Conservation (phyloP, 1,139 yeast genomes). For the Lodderomyces theae region DNA sequence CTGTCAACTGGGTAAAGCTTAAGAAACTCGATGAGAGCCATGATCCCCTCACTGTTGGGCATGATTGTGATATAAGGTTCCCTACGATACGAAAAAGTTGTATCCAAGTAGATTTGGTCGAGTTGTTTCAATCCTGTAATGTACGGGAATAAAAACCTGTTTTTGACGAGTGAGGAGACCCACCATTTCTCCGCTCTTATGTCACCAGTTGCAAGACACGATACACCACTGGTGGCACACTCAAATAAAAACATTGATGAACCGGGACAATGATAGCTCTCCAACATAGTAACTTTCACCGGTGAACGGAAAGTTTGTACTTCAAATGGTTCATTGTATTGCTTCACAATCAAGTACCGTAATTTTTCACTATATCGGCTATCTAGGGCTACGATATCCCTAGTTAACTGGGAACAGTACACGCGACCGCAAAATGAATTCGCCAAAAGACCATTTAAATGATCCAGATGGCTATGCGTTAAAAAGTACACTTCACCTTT, state of each 20-base stretch:
- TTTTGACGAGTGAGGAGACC: conserved; percentile 35
- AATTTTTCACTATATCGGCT: conserved; percentile 22
- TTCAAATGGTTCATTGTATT: conserved; percentile 25
- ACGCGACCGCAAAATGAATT: conserved; percentile 40
- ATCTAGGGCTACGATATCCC: conserved; percentile 27
- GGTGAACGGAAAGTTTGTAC: conserved; percentile 14
- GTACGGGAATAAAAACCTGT: conserved; percentile 45
- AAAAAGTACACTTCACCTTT: conserved; percentile 33
- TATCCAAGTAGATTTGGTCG: conserved; percentile 54
- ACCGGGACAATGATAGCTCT: conserved; percentile 64
- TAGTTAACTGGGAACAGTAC: conserved; percentile 51
- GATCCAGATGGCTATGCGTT: conserved; percentile 60
- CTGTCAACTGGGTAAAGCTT: conserved; percentile 43
- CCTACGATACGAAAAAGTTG: conserved; percentile 52
- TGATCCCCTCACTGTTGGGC: conserved; percentile 43
- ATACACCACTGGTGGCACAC: conserved; percentile 16
- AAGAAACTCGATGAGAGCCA: conserved; percentile 31
- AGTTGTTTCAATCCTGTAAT: conserved; percentile 31
- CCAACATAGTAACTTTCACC: conserved; percentile 27
- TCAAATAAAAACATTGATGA: conserved; percentile 56
- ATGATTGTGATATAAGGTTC: conserved; percentile 48
- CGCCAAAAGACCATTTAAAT: conserved; percentile 47
- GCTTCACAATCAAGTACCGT: conserved; percentile 22
- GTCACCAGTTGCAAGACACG: conserved; percentile 58
- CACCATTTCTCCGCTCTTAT: conserved; percentile 59